These are phyloP conservation scores for Vinca minor DNA, from an alignment of 257 asterid genomes.

Conservation along the genomic window DNA sequence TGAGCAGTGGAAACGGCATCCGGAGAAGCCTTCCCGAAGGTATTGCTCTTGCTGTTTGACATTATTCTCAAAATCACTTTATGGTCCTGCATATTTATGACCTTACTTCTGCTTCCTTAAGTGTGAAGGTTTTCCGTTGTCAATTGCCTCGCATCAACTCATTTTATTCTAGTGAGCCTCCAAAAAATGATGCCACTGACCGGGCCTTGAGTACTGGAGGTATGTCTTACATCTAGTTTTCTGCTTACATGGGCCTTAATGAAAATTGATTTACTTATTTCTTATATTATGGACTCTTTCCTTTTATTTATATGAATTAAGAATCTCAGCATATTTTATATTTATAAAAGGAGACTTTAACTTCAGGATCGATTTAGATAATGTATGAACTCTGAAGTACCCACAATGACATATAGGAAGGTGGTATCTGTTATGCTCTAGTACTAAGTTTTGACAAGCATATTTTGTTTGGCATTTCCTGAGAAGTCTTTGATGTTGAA, in stretches of 20 bases:
- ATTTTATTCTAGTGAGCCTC: slow-evolving; percentile 70
- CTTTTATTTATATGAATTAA: neutral
- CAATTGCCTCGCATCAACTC: slow-evolving; percentile 66
- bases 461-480: neutral
- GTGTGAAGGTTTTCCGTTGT: slow-evolving; percentile 80
- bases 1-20: slow-evolving; percentile 74
- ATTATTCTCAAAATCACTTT: neutral
- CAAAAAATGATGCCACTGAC: slow-evolving; percentile 53
- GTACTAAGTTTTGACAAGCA: neutral
- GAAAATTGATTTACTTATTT: neutral
- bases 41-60: slow-evolving; percentile 16
- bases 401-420: slow-evolving; percentile 2
- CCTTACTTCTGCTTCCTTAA: slow-evolving; percentile 19
- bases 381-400: neutral
- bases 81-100: neutral
- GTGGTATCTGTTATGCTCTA: neutral
- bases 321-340: neutral
- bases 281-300: neutral
- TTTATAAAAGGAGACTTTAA: neutral
- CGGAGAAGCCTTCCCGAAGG: slow-evolving; percentile 59
- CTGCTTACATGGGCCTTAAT: neutral
- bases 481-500: slow-evolving; percentile 6
- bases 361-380: neutral
- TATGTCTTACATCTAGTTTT: slow-evolving; percentile 17
- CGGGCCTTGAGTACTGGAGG: slow-evolving; percentile 62